Conservation (phyloP, 78 protist species). For the Dictyostelium discoideum region DNA sequence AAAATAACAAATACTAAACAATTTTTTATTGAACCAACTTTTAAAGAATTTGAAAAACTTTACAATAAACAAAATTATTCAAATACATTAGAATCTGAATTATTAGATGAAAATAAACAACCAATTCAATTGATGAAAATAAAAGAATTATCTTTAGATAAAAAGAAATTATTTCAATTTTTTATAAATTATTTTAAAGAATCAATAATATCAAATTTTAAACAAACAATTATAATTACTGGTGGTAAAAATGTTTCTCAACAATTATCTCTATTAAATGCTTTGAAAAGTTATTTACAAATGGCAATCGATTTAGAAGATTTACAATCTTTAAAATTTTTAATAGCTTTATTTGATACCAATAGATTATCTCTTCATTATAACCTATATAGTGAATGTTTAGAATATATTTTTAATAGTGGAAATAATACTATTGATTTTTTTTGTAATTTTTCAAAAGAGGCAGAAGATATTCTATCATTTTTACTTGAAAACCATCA, state of each 20-base stretch:
- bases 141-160: neutral
- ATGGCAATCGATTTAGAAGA: neutral
- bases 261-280: neutral
- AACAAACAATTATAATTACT: neutral
- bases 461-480: neutral
- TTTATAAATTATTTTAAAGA: neutral
- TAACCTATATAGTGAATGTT: neutral
- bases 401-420: neutral
- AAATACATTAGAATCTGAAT: neutral
- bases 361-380: neutral
- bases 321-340: neutral
- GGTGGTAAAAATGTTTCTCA: neutral
- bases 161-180: neutral
- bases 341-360: neutral
- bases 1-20: neutral
- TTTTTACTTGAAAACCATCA: neutral
- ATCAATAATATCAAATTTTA: neutral
- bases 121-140: neutral
- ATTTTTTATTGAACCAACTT: neutral
- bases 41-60: neutral
- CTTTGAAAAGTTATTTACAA: neutral
- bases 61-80: neutral
- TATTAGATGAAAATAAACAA: neutral
- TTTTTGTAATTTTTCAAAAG: neutral
- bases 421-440: neutral